These are phyloP conservation scores for Aureobasidium uvarum DNA, from an alignment of 2,329 filamentous ascomycete genomes.

Conservation along the genomic window DNA sequence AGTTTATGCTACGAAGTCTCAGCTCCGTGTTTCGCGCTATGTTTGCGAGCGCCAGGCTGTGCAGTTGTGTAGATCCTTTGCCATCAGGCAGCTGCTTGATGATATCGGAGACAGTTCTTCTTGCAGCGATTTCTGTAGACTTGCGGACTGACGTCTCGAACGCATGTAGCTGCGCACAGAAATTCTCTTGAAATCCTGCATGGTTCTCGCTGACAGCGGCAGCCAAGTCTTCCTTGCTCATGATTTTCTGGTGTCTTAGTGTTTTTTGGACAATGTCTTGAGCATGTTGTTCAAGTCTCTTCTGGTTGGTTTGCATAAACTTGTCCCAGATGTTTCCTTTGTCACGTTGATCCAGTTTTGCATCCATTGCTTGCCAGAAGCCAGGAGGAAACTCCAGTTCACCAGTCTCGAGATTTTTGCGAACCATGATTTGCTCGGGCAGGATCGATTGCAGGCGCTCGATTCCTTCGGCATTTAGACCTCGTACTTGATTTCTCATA, in stretches of 20 bases:
- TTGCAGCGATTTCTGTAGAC: slow-evolving; percentile 1
- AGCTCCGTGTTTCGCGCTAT: slow-evolving; percentile 34
- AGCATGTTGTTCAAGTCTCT: slow-evolving; percentile 40
- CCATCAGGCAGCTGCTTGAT: slow-evolving; percentile 24
- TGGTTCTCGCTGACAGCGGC: slow-evolving; percentile 28
- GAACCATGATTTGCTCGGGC: slow-evolving; percentile 58
- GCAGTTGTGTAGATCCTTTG: slow-evolving; percentile 30
- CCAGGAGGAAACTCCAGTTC: slow-evolving; percentile 56
- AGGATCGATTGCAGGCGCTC: slow-evolving; percentile 49
- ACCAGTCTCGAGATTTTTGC: slow-evolving; percentile 52
- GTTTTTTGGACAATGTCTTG: slow-evolving; percentile 28
- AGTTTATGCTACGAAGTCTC: slow-evolving; percentile 60
- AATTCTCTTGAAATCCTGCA: slow-evolving; percentile 25
- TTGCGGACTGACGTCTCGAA: slow-evolving; percentile 26
- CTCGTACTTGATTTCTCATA: slow-evolving; percentile 14
- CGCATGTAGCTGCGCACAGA: slow-evolving; percentile 25
- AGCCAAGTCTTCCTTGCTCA: slow-evolving; percentile 30
- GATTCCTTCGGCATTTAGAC: slow-evolving; percentile 28
- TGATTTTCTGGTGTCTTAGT: slow-evolving; percentile 27
- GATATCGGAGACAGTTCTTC: slow-evolving; percentile 18
- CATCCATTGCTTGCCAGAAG: slow-evolving; percentile 64
- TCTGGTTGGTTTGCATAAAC: slow-evolving; percentile 40
- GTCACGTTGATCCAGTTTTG: slow-evolving; percentile 51
- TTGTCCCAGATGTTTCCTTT: slow-evolving; percentile 37
- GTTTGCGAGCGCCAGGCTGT: slow-evolving; percentile 36